Percentiles rank a stretch among this genome's conserved stretches.
phyloP scores from a whole-genome alignment of 2,329 filamentous ascomycete genomes.

The Penicillium verrucosum region DNA sequence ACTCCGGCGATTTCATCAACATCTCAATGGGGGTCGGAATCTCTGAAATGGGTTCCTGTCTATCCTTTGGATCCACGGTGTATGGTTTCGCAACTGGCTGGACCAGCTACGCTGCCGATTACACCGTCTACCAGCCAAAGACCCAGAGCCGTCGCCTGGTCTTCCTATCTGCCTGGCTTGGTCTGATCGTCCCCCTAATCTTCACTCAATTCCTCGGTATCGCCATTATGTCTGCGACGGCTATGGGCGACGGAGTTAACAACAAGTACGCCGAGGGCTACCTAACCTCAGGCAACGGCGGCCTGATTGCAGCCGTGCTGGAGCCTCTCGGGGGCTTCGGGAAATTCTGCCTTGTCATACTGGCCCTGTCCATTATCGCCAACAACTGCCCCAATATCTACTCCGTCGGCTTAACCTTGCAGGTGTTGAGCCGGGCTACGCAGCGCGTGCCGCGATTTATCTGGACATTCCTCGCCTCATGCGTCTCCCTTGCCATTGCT shows the following conservation, averaged over 20 bases:
- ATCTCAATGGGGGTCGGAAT: constrained; percentile 59
- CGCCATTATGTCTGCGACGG: constrained; percentile 64
- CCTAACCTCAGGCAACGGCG: constrained; percentile 58
- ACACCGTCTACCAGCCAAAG: constrained; percentile 73
- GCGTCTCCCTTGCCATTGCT: constrained; percentile 64
- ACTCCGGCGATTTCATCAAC: constrained; percentile 63
- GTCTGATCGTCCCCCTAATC: constrained; percentile 67
- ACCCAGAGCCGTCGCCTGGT: constrained; percentile 58
- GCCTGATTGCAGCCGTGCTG: constrained; percentile 64
- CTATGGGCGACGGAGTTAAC: constrained; percentile 47
- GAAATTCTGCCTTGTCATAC: constrained; percentile 66
- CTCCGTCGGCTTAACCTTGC: constrained; percentile 64
- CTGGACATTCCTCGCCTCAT: constrained; percentile 62
- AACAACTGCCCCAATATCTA: constrained; percentile 74
- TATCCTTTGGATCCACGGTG: constrained; percentile 65
- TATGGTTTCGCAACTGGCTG: constrained; percentile 70
- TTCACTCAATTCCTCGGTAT: constrained; percentile 73
- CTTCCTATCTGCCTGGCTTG: constrained; percentile 66
- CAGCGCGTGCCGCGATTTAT: constrained; percentile 64
- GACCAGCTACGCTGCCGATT: constrained; percentile 72
- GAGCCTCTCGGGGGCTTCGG: constrained; percentile 65
- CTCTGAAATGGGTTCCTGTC: constrained; percentile 58
- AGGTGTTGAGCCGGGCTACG: constrained; percentile 60
- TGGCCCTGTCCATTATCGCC: constrained; percentile 64
- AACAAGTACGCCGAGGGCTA: constrained; percentile 59